A percentile compares a stretch with the other conserved stretches of the same genome.
These are phyloP conservation scores for Fagopyrum homotropicum DNA, from an alignment of 148 eudicot genomes.

Conservation along the genomic window DNA sequence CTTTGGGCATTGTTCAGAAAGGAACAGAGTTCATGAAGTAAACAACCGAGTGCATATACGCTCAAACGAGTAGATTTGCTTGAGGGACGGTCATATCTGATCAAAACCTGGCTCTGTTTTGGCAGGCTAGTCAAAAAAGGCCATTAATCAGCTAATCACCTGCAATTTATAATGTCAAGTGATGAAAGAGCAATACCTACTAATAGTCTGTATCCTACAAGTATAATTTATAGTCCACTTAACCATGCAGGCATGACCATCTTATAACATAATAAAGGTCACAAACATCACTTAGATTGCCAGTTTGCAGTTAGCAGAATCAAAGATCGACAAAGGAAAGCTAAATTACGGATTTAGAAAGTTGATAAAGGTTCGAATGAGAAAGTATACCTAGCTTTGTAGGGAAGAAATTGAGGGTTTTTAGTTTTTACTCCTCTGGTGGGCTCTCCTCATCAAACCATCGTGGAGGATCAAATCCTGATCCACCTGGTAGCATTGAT, in stretches of 20 bases:
- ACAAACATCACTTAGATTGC: background rate
- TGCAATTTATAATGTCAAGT: background rate
- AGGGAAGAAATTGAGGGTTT: background rate
- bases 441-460: slow-evolving; percentile 32
- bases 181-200: background rate
- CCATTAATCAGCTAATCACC: background rate
- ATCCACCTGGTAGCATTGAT: slow-evolving; percentile 25
- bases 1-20: background rate
- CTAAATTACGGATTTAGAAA: background rate
- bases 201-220: background rate
- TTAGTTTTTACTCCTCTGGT: slow-evolving; percentile 14
- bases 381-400: background rate
- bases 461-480: slow-evolving; percentile 39
- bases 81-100: background rate
- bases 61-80: background rate
- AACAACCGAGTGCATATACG: background rate
- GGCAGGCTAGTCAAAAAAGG: background rate
- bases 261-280: background rate
- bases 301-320: background rate
- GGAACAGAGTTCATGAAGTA: background rate
- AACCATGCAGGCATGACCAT: background rate
- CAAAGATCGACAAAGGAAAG: background rate
- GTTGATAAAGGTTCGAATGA: background rate
- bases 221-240: background rate
- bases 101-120: background rate